Conservation (phyloP, 345 rosid genomes). For the Carallia brachiata region DNA sequence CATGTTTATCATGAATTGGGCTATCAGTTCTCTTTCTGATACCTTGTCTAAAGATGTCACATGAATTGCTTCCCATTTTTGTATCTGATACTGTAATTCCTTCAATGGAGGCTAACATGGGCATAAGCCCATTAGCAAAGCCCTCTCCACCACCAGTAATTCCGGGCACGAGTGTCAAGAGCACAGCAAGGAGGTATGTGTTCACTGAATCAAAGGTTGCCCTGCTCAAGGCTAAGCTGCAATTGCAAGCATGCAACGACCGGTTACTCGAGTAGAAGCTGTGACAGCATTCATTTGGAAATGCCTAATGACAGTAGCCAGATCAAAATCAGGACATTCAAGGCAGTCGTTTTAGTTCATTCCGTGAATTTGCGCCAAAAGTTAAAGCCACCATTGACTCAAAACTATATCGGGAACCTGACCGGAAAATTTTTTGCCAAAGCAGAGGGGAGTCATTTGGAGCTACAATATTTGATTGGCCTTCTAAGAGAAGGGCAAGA, state of each 20-base stretch:
- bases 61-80: not conserved
- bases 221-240: slow-evolving; percentile 8
- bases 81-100: slow-evolving; percentile 4
- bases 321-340: slow-evolving; percentile 1
- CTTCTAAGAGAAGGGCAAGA: not conserved
- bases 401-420: not conserved
- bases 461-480: not conserved
- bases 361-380: slow-evolving; percentile 25
- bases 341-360: slow-evolving; percentile 24
- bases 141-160: not conserved
- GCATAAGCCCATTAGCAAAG: too few relatives aligned
- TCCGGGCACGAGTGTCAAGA: not conserved
- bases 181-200: slow-evolving; percentile 1
- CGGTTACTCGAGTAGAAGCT: slow-evolving; percentile 9
- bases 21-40: not conserved
- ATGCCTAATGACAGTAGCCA: slow-evolving; percentile 10
- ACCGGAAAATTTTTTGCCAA: not conserved
- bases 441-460: not conserved
- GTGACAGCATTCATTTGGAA: slow-evolving; percentile 14
- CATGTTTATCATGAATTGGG: slow-evolving; percentile 5
- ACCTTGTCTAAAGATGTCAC: not conserved
- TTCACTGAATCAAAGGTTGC: not conserved
- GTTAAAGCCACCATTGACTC: not conserved
- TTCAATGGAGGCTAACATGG: not conserved
- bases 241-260: not conserved